Base-by-base conservation (phyloP, 176 grass and related monocot species). In the Carex scoparia region DNA sequence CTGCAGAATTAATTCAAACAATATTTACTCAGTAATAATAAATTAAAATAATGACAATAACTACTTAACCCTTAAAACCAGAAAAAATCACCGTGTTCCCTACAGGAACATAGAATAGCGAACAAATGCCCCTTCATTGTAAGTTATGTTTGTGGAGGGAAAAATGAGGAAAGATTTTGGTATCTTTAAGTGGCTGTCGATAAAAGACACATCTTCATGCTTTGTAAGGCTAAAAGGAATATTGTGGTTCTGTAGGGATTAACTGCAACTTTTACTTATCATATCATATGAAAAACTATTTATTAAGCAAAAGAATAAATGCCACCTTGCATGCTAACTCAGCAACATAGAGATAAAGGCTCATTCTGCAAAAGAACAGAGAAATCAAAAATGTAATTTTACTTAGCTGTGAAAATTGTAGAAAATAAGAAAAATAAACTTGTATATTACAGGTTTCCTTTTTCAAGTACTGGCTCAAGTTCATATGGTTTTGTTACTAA, bases 281-380 rank as follows among this genome's bases (percentile, higher is more conserved):
- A 76, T 76, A 14, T 28, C 4, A 76, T 54, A 31, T 51, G 10
- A 11, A 37, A 58, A 79, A 79, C 1, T 35, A 18, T 65, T 16
- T 67, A 77, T 33, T 16, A 56, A 40, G 46, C 10, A 64, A 18
- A 86, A 78, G 27, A 56, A 81, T 82, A 85, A 18, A 83, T 38
- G 48, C 79, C 81, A 99, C 96, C 96, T 99, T 89, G 86, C 85
- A 92, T 57, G 77, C 86, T 86, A 95, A 87, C 88, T 91, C 93
- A 13, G 87, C 85, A 55, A 88, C 88, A 85, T 94, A 99, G 16
- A 95, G 58, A 84, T 95, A 99, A 86, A 99, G 90, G 40, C 87
- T 94, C 85, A 86, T 90, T 79, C 93, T 99, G 96, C 69, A 86
- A 44, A 89, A 82, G 1, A 87, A 89, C 67, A 85, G 51, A 81